Conservation (phyloP, 202 grass and related monocot species). For the Zoysia matrella region DNA sequence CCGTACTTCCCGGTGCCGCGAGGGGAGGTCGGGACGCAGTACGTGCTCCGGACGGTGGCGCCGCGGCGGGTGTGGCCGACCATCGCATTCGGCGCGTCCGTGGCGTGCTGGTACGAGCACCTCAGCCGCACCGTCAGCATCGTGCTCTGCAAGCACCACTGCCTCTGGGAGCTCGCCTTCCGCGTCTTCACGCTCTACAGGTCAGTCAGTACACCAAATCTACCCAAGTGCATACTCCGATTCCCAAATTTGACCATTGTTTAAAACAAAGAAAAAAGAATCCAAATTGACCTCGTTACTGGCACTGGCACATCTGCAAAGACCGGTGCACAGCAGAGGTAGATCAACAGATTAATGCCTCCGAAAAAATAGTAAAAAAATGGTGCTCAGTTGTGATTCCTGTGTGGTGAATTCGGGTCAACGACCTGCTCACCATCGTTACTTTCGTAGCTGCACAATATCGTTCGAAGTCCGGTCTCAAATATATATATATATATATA, state of each 20-base stretch:
- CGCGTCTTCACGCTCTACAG: slow-evolving; percentile 92
- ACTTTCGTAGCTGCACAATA: neutral
- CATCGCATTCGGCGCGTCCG: slow-evolving; percentile 86
- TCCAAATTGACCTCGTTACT: neutral
- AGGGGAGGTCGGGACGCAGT: slow-evolving; percentile 74
- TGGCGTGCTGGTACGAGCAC: slow-evolving; percentile 99
- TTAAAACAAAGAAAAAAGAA: neutral
- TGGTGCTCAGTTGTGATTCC: no score
- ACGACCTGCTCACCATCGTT: slow-evolving; percentile 18
- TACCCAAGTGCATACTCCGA: neutral
- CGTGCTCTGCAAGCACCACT: slow-evolving; percentile 94
- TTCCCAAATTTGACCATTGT: neutral
- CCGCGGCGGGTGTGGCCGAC: slow-evolving; percentile 90
- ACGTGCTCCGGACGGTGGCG: slow-evolving; percentile 84
- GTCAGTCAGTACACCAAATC: neutral
- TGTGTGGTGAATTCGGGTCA: slow-evolving; percentile 40
- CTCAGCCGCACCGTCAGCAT: slow-evolving; percentile 84
- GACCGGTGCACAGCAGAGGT: neutral
- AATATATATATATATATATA: no score
- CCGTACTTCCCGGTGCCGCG: slow-evolving; percentile 84
- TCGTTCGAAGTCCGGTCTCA: no score
- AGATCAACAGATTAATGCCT: neutral
- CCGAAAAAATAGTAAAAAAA: no score
- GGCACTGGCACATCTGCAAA: neutral
- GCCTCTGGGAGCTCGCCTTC: slow-evolving; percentile 87